Evolutionary conservation across 176 grass and related monocot genomes (phyloP).

Genomic region (Aegilops bicornis): DNA sequence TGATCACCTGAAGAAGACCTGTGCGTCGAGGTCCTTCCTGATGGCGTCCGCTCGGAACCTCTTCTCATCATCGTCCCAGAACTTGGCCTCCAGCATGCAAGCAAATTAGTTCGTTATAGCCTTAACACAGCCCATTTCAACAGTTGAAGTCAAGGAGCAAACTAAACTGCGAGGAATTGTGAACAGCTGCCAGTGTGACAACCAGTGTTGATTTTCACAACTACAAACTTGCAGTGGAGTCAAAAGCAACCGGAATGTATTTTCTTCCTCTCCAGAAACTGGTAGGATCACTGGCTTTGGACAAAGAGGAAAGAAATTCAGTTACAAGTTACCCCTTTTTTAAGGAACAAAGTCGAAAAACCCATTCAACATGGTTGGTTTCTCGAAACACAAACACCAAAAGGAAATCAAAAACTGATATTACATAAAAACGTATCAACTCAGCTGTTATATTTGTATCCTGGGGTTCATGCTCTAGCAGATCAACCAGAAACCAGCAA

Average conservation of each 20-base stretch:
- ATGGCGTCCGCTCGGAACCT: background rate
- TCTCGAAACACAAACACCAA: background rate
- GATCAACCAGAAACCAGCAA: conserved; percentile 13
- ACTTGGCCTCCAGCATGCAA: background rate
- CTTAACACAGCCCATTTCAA: background rate
- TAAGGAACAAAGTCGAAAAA: background rate
- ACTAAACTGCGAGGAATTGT: background rate
- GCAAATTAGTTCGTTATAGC: background rate
- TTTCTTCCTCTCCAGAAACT: background rate
- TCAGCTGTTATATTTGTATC: background rate
- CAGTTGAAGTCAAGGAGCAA: background rate
- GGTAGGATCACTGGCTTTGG: background rate
- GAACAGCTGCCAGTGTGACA: background rate
- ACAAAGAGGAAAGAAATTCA: background rate
- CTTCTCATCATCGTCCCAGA: background rate
- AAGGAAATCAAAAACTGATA: background rate
- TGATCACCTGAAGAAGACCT: background rate
- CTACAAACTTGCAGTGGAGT: background rate
- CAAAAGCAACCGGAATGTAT: background rate
- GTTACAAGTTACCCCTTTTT: background rate
- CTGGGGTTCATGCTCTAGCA: background rate
- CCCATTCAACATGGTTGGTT: background rate
- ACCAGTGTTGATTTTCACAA: background rate
- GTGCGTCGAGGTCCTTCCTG: background rate
- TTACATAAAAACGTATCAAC: background rate